Percentiles rank a stretch among this genome's conserved stretches.
Evolutionary conservation across 106 monocot species (phyloP).

Genomic region (Apostasia ramifera): DNA sequence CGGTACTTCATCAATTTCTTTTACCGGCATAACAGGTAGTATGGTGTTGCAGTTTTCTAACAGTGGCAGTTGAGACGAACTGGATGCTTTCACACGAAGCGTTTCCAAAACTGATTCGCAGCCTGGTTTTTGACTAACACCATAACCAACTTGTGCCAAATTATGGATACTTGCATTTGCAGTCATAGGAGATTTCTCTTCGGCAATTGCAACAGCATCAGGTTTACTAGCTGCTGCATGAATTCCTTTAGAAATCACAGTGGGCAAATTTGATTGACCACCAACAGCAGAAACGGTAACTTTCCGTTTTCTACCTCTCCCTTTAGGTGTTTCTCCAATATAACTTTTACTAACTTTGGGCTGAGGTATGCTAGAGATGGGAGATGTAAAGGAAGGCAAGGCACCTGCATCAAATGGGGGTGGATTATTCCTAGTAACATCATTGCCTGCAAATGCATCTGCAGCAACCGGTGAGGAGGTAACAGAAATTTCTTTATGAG

Average conservation of each 20-base stretch:
- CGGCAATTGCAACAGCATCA: constrained; percentile 2
- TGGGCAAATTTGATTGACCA: constrained; percentile 12
- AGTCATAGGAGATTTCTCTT: constrained; percentile 8
- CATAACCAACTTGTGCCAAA: background rate
- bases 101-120: constrained; percentile 17
- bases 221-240: constrained; percentile 10
- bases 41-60: constrained; percentile 4
- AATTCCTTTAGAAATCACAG: constrained; percentile 11
- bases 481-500: constrained; percentile 15
- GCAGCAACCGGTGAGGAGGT: constrained; percentile 4
- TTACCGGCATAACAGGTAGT: constrained; percentile 1
- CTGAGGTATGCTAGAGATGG: constrained; percentile 5
- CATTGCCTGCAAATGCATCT: constrained; percentile 3
- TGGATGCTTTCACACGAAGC: constrained; percentile 3
- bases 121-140: constrained; percentile 12
- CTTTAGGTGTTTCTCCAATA: constrained; percentile 42
- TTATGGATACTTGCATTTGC: constrained; percentile 4
- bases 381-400: constrained; percentile 8
- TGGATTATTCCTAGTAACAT: constrained; percentile 4
- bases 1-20: background rate
- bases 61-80: constrained; percentile 3
- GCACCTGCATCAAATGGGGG: constrained; percentile 1
- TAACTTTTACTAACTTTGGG: constrained; percentile 35
- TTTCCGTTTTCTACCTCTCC: constrained; percentile 47
- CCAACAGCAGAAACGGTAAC: constrained; percentile 10